Conservation (phyloP, 805 yeast species). For the Hanseniaspora valbyensis region DNA sequence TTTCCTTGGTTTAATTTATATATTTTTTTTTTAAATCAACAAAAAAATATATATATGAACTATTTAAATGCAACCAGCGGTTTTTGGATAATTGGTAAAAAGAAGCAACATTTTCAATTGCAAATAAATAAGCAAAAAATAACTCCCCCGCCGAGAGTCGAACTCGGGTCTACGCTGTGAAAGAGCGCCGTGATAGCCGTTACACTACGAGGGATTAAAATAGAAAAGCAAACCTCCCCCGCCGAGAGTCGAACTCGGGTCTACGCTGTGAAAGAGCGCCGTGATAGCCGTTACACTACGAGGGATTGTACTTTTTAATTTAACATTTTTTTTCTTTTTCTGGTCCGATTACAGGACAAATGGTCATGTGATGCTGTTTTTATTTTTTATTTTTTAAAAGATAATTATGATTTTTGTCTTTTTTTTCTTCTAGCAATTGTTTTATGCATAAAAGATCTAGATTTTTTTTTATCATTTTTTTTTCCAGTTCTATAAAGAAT, state of each 20-base stretch:
- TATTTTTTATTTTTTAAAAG: no score
- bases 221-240: slow-evolving; percentile 5
- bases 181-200: slow-evolving; percentile 16
- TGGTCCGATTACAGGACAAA: no score
- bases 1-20: background rate
- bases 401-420: no score
- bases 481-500: no score
- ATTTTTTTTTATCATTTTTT: no score
- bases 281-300: slow-evolving; percentile 16
- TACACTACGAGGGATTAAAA: slow-evolving; percentile 14
- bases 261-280: slow-evolving; percentile 16
- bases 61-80: no score
- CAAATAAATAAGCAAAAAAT: background rate
- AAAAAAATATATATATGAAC: no score
- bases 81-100: no score
- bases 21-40: no score
- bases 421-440: no score
- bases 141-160: slow-evolving; percentile 16
- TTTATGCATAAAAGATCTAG: no score
- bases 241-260: slow-evolving; percentile 16
- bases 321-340: background rate
- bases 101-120: background rate
- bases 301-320: background rate
- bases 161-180: slow-evolving; percentile 16
- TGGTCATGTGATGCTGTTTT: no score